phyloP scores from a whole-genome alignment of 352 stramenopile genomes.

The Globisporangium canariense region DNA sequence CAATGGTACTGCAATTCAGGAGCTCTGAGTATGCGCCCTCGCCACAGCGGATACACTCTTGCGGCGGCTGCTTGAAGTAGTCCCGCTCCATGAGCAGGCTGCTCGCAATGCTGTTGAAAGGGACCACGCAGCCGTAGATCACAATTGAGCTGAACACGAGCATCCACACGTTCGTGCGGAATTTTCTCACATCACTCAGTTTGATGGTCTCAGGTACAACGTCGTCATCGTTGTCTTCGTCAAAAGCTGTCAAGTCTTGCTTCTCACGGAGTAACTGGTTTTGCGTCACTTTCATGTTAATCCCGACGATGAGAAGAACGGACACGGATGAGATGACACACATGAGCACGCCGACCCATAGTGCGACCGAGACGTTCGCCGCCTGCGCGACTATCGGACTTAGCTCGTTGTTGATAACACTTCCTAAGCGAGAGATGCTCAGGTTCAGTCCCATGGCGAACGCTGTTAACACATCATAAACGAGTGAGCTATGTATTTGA shows the following conservation, averaged over 20 bases:
- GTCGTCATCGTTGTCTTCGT: neutral
- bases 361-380: slow-evolving; percentile 57
- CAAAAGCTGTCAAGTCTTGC: slow-evolving; percentile 9
- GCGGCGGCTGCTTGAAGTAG: slow-evolving; percentile 72
- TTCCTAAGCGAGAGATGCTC: slow-evolving; percentile 86
- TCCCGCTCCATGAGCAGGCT: slow-evolving; percentile 91
- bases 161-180: slow-evolving; percentile 86
- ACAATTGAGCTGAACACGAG: slow-evolving; percentile 87
- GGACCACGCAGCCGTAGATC: slow-evolving; percentile 92
- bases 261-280: slow-evolving; percentile 5
- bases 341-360: slow-evolving; percentile 88
- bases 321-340: slow-evolving; percentile 64
- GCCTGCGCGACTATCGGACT: slow-evolving; percentile 75
- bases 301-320: slow-evolving; percentile 71
- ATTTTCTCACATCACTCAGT: slow-evolving; percentile 74
- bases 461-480: slow-evolving; percentile 28
- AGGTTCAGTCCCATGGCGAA: slow-evolving; percentile 91
- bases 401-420: slow-evolving; percentile 91
- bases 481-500: neutral
- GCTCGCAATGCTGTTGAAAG: slow-evolving; percentile 93
- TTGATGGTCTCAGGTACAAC: slow-evolving; percentile 39
- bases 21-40: slow-evolving; percentile 47
- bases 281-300: slow-evolving; percentile 58
- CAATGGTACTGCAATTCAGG: slow-evolving; percentile 50
- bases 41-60: slow-evolving; percentile 48